Conservation (phyloP, 331 rosid genomes). For the Quercus phellos region DNA sequence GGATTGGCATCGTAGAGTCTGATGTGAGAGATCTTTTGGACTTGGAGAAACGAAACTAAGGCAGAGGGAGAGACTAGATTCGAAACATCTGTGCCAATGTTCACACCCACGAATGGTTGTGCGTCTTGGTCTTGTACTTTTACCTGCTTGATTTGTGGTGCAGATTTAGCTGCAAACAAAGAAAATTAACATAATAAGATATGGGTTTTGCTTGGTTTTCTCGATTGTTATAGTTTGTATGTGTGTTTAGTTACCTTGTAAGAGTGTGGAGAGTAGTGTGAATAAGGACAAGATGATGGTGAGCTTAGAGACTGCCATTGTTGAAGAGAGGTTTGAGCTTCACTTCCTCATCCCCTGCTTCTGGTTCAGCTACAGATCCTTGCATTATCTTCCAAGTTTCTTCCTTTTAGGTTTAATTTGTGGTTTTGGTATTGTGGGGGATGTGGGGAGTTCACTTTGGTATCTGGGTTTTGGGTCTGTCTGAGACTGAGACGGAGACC, state of each 20-base stretch:
- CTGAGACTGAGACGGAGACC: background rate
- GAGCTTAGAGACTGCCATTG: constrained; percentile 49
- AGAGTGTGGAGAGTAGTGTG: constrained; percentile 6
- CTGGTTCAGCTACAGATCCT: constrained; percentile 50
- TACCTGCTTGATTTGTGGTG: constrained; percentile 11
- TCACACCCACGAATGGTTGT: constrained; percentile 71
- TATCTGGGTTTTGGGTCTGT: constrained; percentile 16
- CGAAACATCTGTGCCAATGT: constrained; percentile 78
- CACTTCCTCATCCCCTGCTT: constrained; percentile 44
- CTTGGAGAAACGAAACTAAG: constrained; percentile 50
- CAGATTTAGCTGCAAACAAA: constrained; percentile 35
- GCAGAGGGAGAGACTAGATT: constrained; percentile 43
- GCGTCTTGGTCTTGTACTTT: constrained; percentile 16
- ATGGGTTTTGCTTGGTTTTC: background rate
- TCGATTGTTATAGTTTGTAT: background rate
- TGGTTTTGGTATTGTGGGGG: background rate
- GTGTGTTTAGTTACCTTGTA: constrained; percentile 27
- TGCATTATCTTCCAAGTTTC: constrained; percentile 58
- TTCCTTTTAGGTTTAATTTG: background rate
- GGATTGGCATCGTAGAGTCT: constrained; percentile 80
- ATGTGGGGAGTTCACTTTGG: background rate
- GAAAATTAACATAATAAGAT: background rate
- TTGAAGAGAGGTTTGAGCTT: constrained; percentile 36
- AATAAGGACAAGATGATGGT: background rate
- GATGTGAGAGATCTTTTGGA: constrained; percentile 59